These are phyloP conservation scores for Boletus huronensis DNA, from an alignment of 768 basidiomycete genomes.

Conservation along the genomic window DNA sequence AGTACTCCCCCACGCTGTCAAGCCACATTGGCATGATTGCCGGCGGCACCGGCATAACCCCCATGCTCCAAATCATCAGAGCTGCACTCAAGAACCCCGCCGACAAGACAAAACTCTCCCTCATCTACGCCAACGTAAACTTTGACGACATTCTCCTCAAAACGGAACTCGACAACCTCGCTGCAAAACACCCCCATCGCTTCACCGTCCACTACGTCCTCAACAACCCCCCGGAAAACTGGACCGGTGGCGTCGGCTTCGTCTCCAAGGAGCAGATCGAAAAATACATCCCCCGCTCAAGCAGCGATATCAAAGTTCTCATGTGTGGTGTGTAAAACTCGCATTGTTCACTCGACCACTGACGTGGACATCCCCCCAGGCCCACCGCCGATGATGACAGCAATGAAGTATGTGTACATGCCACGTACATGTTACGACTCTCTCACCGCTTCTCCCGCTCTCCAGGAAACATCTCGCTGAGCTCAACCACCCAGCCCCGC, in stretches of 20 bases:
- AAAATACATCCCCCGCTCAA: slow-evolving; percentile 65
- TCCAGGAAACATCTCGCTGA: slow-evolving; percentile 83
- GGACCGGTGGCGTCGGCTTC: slow-evolving; percentile 90
- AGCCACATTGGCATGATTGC: slow-evolving; percentile 93
- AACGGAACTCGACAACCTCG: slow-evolving; percentile 80
- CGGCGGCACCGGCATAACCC: slow-evolving; percentile 97
- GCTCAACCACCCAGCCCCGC: slow-evolving; percentile 83
- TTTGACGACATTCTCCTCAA: slow-evolving; percentile 89
- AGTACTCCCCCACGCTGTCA: slow-evolving; percentile 70
- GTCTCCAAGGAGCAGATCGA: slow-evolving; percentile 91
- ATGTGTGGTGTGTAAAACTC: slow-evolving; percentile 67
- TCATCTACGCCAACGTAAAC: slow-evolving; percentile 97
- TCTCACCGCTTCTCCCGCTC: slow-evolving; percentile 1
- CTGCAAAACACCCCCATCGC: slow-evolving; percentile 52
- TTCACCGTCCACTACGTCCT: slow-evolving; percentile 89
- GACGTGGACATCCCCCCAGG: slow-evolving; percentile 33
- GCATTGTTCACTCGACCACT: slow-evolving; percentile 4
- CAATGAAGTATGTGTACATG: slow-evolving; percentile 65
- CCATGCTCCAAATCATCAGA: slow-evolving; percentile 97
- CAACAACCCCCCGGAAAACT: slow-evolving; percentile 86
- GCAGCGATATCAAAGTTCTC: slow-evolving; percentile 74
- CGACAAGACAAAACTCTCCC: slow-evolving; percentile 76
- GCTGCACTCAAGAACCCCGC: slow-evolving; percentile 87
- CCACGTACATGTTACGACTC: background rate
- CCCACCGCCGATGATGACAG: slow-evolving; percentile 73